Base-by-base conservation (phyloP, 2,329 filamentous ascomycete species). In the Fusarium tupiense region DNA sequence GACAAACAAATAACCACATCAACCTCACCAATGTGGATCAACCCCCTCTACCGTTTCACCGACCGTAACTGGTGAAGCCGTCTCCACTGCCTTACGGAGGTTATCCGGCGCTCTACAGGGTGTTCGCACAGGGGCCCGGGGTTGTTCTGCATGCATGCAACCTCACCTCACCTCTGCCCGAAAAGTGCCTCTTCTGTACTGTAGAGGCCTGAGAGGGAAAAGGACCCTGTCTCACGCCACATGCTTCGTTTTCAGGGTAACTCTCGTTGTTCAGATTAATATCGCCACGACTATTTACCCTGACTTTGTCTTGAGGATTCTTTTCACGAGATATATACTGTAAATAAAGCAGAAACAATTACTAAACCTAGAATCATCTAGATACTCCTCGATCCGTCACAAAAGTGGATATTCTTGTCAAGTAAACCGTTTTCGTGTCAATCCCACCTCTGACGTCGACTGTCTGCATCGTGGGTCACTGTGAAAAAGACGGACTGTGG, bases 371-470 rank as follows among this genome's bases (percentile, higher is more conserved):
- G 50, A 69, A 71, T 66, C 64, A 31, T 49, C 66, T 56, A 54
- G 70, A 50, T 54, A 35, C 31, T 38, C 10, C 71, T 53, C 31
- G 44, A 69, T 71, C 71, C 49, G 62, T 67, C 53, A 43, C 19
- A 56, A 56, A 57, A 68, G 71, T 74, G 71, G 71, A 56, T 72
- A 62, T 35, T 19, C 3, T 7, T 66, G 16, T 41, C 35, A 41
- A n/a, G 35, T 40, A 29, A 41, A 72, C 69, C 63, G 69, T 71
- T 71, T 72, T 57, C 67, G 58, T 68, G 63, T 47, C 35, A 41
- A n/a, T 53, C 19, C 37, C 67, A 52, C 61, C 63, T 72, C 67
- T 74, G 72, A 74, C 72, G 72, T 74, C 70, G 70, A 56, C 38
- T 44, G 20, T 20, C 46, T 73, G 40, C 54, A 72, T 69, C 66